These are phyloP conservation scores for Eucommia ulmoides DNA, from an alignment of 257 asterid species.

Conservation along the genomic window DNA sequence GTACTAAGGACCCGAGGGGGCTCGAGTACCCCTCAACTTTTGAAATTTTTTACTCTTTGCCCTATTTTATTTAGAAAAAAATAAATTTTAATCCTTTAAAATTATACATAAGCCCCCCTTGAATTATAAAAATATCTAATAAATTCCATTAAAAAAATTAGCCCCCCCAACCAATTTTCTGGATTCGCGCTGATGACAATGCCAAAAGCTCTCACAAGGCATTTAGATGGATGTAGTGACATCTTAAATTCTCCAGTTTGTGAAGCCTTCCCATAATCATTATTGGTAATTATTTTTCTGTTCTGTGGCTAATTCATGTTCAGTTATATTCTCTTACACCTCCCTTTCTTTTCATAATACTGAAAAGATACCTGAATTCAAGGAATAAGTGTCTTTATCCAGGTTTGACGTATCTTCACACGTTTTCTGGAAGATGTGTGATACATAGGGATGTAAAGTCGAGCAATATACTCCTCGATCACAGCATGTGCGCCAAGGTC, in stretches of 20 bases:
- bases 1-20: too few relatives aligned
- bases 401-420: constrained; percentile 79
- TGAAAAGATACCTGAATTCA: background rate
- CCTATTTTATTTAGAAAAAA: too few relatives aligned
- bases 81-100: too few relatives aligned
- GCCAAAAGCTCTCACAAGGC: too few relatives aligned
- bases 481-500: constrained; percentile 85
- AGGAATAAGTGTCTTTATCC: constrained; percentile 8
- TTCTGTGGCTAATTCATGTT: background rate
- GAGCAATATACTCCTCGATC: constrained; percentile 82
- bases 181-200: too few relatives aligned
- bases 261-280: background rate
- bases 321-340: background rate
- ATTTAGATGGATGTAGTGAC: background rate
- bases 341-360: background rate
- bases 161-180: too few relatives aligned
- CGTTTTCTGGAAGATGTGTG: constrained; percentile 63
- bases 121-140: too few relatives aligned
- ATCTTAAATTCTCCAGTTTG: background rate
- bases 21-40: too few relatives aligned
- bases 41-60: too few relatives aligned
- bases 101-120: too few relatives aligned
- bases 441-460: constrained; percentile 92
- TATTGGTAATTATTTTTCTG: too few relatives aligned
- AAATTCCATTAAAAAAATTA: too few relatives aligned